Percentiles rank a stretch among this genome's conserved stretches.
Evolutionary conservation across 2,329 filamentous ascomycete species (phyloP).

Genomic region (Xylaria sp.): DNA sequence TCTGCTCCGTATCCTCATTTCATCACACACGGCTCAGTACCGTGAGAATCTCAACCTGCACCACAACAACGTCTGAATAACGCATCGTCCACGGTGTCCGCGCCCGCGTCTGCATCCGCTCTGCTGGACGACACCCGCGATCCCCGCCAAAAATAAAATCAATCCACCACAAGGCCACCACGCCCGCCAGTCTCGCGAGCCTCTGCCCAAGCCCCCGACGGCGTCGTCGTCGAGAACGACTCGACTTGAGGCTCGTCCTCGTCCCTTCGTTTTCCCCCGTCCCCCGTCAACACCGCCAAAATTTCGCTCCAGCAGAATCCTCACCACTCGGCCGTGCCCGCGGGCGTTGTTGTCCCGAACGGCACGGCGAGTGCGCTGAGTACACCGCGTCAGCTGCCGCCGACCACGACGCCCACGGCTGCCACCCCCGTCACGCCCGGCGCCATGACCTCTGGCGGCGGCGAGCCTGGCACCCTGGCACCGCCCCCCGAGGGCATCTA

Average conservation of each 20-base stretch:
- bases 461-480: constrained; percentile 54
- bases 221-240: constrained; percentile 37
- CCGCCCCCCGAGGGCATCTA: constrained; percentile 71
- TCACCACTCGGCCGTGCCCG: constrained; percentile 50
- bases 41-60: constrained; percentile 41
- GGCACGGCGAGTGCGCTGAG: constrained; percentile 48
- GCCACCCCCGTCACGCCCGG: constrained; percentile 44
- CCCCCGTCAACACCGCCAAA: constrained; percentile 47
- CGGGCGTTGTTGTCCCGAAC: constrained; percentile 47
- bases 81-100: constrained; percentile 41
- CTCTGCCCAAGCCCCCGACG: constrained; percentile 12
- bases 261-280: constrained; percentile 42
- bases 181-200: constrained; percentile 11
- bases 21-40: constrained; percentile 39
- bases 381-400: constrained; percentile 45
- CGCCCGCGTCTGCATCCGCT: constrained; percentile 33
- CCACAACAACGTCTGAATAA: constrained; percentile 43
- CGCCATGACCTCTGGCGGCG: constrained; percentile 39
- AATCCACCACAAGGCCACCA: constrained; percentile 2
- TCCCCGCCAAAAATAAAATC: constrained; percentile 18
- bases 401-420: constrained; percentile 36
- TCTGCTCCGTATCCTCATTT: constrained; percentile 34
- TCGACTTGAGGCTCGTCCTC: constrained; percentile 35
- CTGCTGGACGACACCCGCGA: constrained; percentile 31
- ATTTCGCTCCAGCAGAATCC: constrained; percentile 51